A percentile compares a stretch with the other conserved stretches of the same genome.
phyloP scores from a whole-genome alignment of 306 rosid genomes.

The Inga laurina region DNA sequence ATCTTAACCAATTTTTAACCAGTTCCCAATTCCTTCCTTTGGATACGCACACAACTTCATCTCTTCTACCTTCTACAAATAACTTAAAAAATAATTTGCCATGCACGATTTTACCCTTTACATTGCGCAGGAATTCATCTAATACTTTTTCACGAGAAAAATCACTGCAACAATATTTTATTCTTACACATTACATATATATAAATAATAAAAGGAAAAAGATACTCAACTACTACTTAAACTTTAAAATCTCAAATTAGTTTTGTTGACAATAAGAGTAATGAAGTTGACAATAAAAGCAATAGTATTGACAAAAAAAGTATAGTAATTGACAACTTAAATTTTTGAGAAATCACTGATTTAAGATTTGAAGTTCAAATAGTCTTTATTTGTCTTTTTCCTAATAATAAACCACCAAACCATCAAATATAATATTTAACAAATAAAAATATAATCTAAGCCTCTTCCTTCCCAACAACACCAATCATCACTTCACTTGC shows the following conservation, averaged over 20 bases:
- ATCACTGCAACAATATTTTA: background rate
- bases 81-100: background rate
- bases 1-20: background rate
- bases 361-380: too few species aligned
- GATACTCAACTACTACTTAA: too few species aligned
- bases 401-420: background rate
- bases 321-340: too few species aligned
- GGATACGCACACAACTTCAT: background rate
- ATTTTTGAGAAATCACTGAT: too few species aligned
- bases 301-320: too few species aligned
- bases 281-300: too few species aligned
- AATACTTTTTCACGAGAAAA: background rate
- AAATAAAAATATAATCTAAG: constrained; percentile 32
- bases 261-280: too few species aligned
- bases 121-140: constrained; percentile 18
- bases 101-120: background rate
- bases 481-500: constrained; percentile 42
- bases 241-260: too few species aligned
- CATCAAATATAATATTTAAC: background rate
- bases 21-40: background rate
- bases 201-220: background rate
- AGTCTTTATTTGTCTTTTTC: too few species aligned
- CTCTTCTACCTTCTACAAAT: background rate
- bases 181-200: constrained; percentile 8
- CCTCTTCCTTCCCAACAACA: constrained; percentile 54